A percentile compares a stretch with the other conserved stretches of the same genome.
Conservation (phyloP, 495 filamentous ascomycete species). For the Aspergillus sclerotioniger region DNA sequence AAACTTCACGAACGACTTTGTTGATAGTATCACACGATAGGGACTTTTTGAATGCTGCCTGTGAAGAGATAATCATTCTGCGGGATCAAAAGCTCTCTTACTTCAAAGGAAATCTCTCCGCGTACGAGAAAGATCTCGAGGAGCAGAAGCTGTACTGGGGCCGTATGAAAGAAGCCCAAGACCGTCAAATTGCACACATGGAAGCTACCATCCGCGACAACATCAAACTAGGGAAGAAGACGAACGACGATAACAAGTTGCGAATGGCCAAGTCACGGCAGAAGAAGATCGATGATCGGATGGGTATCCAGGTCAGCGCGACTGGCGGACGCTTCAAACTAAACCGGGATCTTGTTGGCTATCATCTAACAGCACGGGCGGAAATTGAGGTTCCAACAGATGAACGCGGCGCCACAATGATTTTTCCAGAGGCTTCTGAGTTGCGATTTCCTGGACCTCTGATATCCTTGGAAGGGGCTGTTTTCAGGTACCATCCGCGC, state of each 20-base stretch:
- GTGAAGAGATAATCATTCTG: constrained; percentile 73
- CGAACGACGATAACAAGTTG: constrained; percentile 76
- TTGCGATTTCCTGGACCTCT: constrained; percentile 73
- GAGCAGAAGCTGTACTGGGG: constrained; percentile 62
- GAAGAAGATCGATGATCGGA: constrained; percentile 77
- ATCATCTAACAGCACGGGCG: constrained; percentile 49
- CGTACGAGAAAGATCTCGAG: constrained; percentile 65
- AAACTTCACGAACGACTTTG: constrained; percentile 42
- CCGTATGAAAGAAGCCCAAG: constrained; percentile 77
- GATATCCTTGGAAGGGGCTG: constrained; percentile 63
- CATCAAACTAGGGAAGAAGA: constrained; percentile 64
- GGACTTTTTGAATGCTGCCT: constrained; percentile 67
- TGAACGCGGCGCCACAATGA: constrained; percentile 56
- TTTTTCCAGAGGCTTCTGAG: constrained; percentile 59
- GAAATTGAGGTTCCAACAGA: constrained; percentile 71
- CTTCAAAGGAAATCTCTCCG: constrained; percentile 61
- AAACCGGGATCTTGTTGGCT: constrained; percentile 67
- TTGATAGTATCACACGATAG: constrained; percentile 80
- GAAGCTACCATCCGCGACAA: constrained; percentile 70
- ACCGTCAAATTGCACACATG: constrained; percentile 72
- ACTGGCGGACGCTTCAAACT: constrained; percentile 74
- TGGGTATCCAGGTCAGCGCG: constrained; percentile 70
- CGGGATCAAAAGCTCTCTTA: constrained; percentile 54
- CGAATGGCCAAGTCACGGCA: constrained; percentile 74
- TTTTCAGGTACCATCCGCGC: constrained; percentile 54